Conservation (phyloP, 495 filamentous ascomycete genomes). For the Cercophora samala region DNA sequence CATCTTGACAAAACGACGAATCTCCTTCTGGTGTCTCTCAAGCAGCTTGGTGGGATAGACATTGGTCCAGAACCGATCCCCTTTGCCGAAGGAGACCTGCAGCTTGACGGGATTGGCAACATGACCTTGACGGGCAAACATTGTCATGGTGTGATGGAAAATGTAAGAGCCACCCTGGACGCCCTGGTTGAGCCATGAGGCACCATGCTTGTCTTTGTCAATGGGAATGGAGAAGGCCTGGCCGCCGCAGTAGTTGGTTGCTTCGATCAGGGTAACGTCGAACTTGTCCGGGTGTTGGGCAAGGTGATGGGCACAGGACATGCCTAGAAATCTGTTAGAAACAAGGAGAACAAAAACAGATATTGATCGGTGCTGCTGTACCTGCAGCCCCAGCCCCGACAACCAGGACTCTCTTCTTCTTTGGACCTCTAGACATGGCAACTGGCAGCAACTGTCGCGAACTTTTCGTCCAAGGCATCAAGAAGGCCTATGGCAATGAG, state of each 20-base stretch:
- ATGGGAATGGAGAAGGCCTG: constrained; percentile 77
- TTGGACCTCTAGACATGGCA: background rate
- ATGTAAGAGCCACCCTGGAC: constrained; percentile 78
- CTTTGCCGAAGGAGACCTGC: constrained; percentile 80
- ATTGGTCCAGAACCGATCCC: constrained; percentile 75
- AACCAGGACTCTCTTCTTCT: constrained; percentile 52
- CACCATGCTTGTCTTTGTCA: constrained; percentile 62
- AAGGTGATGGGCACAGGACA: constrained; percentile 74
- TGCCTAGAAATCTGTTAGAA: constrained; percentile 17
- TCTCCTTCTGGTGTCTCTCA: constrained; percentile 58
- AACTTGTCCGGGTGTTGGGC: constrained; percentile 72
- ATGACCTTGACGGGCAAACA: constrained; percentile 67
- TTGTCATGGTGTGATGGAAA: constrained; percentile 79
- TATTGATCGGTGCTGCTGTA: background rate
- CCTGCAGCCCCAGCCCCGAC: constrained; percentile 66
- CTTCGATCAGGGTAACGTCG: constrained; percentile 70
- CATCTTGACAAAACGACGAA: constrained; percentile 61
- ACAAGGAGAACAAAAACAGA: background rate
- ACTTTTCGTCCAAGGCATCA: background rate
- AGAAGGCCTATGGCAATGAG: background rate
- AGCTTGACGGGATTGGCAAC: constrained; percentile 67
- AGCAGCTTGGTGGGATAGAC: constrained; percentile 70
- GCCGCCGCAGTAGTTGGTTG: constrained; percentile 65
- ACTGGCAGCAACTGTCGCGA: background rate
- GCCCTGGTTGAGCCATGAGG: constrained; percentile 78